Percentiles rank a stretch among this genome's conserved stretches.
phyloP scores from a whole-genome alignment of 1,139 yeast genomes.

The Scheffersomyces titani region DNA sequence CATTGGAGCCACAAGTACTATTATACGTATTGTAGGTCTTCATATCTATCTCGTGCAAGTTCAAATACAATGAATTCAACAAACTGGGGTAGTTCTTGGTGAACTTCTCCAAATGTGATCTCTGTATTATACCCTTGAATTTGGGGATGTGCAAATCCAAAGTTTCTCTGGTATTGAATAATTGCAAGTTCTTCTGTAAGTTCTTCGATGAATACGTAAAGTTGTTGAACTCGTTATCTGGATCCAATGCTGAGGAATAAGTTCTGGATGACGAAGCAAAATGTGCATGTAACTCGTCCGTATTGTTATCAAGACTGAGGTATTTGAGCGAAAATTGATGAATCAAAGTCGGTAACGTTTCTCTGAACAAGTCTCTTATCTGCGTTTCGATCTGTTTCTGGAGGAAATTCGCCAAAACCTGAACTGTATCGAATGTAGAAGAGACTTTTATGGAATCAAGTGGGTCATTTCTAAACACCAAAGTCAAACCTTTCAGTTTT shows the following conservation, averaged over 20 bases:
- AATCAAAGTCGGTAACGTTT: conserved; percentile 78
- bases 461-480: conserved; percentile 88
- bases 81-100: conserved; percentile 42
- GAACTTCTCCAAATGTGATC: conserved; percentile 49
- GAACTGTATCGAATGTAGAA: conserved; percentile 83
- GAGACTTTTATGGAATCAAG: conserved; percentile 78
- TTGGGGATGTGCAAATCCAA: conserved; percentile 65
- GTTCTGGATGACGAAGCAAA: conserved; percentile 8
- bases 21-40: conserved; percentile 6
- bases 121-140: conserved; percentile 56
- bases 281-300: conserved; percentile 26
- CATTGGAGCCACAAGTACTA: conserved; percentile 21
- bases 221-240: conserved; percentile 3
- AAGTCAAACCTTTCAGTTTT: conserved; percentile 77
- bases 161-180: conserved; percentile 79
- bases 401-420: conserved; percentile 76
- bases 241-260: conserved; percentile 50
- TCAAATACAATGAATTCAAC: conserved; percentile 36
- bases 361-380: conserved; percentile 77
- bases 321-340: conserved; percentile 76
- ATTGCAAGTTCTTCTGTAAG: conserved; percentile 67
- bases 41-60: conserved; percentile 17
- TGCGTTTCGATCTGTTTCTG: conserved; percentile 83
- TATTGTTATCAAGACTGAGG: conserved; percentile 51
- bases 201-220: conserved; percentile 37